Evolutionary conservation across 768 basidiomycete genomes (phyloP).

Genomic region (Pholiota conissans): DNA sequence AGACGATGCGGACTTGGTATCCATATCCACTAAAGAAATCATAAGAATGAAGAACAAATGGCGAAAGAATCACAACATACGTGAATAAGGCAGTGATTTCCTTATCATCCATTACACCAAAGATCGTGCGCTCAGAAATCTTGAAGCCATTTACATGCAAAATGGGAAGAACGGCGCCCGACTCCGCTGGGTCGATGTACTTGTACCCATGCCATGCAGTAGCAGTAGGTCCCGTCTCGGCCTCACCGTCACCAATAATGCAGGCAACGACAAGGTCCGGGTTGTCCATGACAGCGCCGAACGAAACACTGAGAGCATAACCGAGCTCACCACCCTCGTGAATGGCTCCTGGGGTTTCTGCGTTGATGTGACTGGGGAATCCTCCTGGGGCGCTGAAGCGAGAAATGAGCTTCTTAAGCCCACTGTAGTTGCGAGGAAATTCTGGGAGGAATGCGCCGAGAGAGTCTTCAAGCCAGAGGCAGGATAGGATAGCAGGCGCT

Average conservation of each 20-base stretch:
- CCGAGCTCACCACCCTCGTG: conserved; percentile 93
- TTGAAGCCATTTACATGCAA: conserved; percentile 88
- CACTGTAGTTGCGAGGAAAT: conserved; percentile 54
- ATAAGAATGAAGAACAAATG: conserved; percentile 6
- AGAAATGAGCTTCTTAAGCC: conserved; percentile 68
- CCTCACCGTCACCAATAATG: conserved; percentile 88
- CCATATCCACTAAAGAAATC: conserved; percentile 62
- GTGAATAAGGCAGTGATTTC: conserved; percentile 77
- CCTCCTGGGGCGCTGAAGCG: conserved; percentile 83
- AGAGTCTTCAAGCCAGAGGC: conserved; percentile 84
- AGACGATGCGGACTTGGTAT: conserved; percentile 86
- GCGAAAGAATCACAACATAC: conserved; percentile 35
- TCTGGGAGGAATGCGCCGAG: conserved; percentile 56
- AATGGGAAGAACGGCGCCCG: conserved; percentile 89
- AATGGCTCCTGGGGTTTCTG: conserved; percentile 85
- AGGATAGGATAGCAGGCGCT: conserved; percentile 84
- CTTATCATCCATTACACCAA: conserved; percentile 88
- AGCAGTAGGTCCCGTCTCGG: conserved; percentile 79
- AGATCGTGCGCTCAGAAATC: conserved; percentile 88
- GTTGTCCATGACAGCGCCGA: conserved; percentile 90
- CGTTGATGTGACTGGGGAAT: conserved; percentile 80
- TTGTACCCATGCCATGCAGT: conserved; percentile 86
- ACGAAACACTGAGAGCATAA: conserved; percentile 83
- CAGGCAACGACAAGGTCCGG: conserved; percentile 81
- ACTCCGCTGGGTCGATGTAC: conserved; percentile 88